Base-by-base conservation (phyloP, 331 rosid genomes). In the Quercus tomentella region DNA sequence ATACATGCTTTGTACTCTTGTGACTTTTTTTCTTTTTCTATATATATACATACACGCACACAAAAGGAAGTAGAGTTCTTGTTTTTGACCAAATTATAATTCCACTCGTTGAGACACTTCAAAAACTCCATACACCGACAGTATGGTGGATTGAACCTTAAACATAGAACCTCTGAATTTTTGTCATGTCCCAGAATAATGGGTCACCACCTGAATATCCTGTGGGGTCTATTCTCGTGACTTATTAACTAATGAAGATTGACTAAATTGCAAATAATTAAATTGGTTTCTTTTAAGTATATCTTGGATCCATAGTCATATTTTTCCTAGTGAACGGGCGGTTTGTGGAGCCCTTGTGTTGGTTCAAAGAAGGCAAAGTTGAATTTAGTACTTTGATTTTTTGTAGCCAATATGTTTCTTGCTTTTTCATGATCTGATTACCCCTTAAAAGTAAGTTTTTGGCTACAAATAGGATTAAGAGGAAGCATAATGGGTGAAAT, bases 341-440 rank as follows among this genome's bases (percentile, higher is more conserved):
- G 86, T 78, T 73, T 56, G 89, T 85, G 93, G 93, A 82, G 88
- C 84, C 89, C 88, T 72, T 28, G 70, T 60, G 82, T 56, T 79
- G 68, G 41, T 77, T 80, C 52, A 16, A 30, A 73, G 33, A 71
- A 43, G 67, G 31, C 70, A 71, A 71, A 30, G 20, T 61, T 58
- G 18, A 65, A 20, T 55, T 69, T 66, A 33, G 75, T 45, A 43
- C 72, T 73, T 30, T 3, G 55, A 49, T 49, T 14, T 49, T 49
- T 49, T 3, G 55, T 49, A 49, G 55, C 55, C 16, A 49, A 49
- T 49, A 14, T 49, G 55, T 49, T 49, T 15, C 55, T 11, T 49
- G 17, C 55, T 49, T 49, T 49, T 49, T 49, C 55, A 0, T 49
- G 18, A 49, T 49, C 17, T 49, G 55, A 49, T 49, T 49, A 49